Percentiles rank a stretch among this genome's conserved stretches.
phyloP scores from a whole-genome alignment of 2,329 filamentous ascomycete species.

The Pseudonectria buxi region DNA sequence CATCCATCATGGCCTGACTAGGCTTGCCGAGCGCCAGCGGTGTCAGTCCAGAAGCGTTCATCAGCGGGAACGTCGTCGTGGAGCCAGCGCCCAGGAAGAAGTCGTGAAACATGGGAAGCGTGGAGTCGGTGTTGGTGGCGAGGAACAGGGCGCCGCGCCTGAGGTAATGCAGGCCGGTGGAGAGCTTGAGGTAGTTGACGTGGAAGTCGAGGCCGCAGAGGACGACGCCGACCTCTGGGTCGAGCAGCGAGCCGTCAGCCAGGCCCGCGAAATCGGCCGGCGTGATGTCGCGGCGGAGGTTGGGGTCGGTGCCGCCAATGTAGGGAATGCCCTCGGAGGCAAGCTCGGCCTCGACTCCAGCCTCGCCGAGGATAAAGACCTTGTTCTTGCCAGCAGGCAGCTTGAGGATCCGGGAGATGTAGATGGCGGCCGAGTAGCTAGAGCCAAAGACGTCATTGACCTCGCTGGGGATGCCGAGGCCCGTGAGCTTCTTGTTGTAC shows the following conservation, averaged over 20 bases:
- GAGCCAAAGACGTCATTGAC: conserved; percentile 94
- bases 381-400: conserved; percentile 76
- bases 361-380: conserved; percentile 89
- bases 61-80: conserved; percentile 63
- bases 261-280: conserved; percentile 74
- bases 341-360: conserved; percentile 85
- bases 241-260: conserved; percentile 67
- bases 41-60: conserved; percentile 61
- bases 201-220: conserved; percentile 90
- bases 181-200: conserved; percentile 88
- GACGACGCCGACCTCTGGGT: conserved; percentile 84
- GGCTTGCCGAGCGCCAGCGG: conserved; percentile 86
- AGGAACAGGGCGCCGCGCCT: conserved; percentile 76
- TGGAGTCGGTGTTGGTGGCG: conserved; percentile 89
- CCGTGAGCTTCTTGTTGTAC: conserved; percentile 85
- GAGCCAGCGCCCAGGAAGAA: conserved; percentile 91
- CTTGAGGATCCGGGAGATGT: conserved; percentile 87
- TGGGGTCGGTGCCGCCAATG: conserved; percentile 80
- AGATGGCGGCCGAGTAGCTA: conserved; percentile 89
- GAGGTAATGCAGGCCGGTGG: conserved; percentile 80
- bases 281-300: conserved; percentile 68
- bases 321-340: conserved; percentile 69
- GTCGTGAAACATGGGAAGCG: conserved; percentile 70
- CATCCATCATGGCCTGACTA: conserved; percentile 99
- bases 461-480: conserved; percentile 69